Percentiles rank a stretch among this genome's conserved stretches.
phyloP scores from a whole-genome alignment of 2,329 filamentous ascomycete species.

The Ophiostoma novo-ulmi region DNA sequence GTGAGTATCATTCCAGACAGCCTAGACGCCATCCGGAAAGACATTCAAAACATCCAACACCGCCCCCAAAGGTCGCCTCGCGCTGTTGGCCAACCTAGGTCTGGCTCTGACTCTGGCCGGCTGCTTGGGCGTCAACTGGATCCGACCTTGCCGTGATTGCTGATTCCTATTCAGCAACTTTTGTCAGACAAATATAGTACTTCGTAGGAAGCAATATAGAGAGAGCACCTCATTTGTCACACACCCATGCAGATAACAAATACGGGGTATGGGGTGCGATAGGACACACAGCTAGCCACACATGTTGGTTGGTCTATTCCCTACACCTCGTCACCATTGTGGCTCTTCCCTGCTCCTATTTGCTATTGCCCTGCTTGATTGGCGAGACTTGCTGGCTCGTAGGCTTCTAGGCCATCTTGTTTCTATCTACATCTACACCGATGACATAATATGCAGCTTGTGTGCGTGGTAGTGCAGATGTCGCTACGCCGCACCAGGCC shows the following conservation, averaged over 20 bases:
- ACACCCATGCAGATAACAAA: background rate
- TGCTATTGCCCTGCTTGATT: background rate
- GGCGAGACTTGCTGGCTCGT: background rate
- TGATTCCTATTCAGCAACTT: background rate
- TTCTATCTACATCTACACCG: background rate
- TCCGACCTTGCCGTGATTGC: constrained; percentile 8
- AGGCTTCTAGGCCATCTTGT: background rate
- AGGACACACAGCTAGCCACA: background rate
- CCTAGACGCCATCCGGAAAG: background rate
- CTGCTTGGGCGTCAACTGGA: background rate
- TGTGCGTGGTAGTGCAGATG: background rate
- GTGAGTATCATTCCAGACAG: background rate
- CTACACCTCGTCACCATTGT: background rate
- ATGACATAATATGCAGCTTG: background rate
- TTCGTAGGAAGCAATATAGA: background rate
- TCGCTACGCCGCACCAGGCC: background rate
- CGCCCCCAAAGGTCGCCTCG: background rate
- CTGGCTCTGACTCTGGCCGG: background rate
- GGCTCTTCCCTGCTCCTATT: background rate
- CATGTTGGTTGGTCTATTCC: background rate
- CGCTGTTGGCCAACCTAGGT: background rate
- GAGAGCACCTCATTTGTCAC: background rate
- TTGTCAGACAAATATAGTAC: background rate
- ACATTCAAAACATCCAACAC: background rate
- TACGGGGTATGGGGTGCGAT: constrained; percentile 7